Conservation (phyloP, 768 basidiomycete genomes). For the Leccinum ochraceum region DNA sequence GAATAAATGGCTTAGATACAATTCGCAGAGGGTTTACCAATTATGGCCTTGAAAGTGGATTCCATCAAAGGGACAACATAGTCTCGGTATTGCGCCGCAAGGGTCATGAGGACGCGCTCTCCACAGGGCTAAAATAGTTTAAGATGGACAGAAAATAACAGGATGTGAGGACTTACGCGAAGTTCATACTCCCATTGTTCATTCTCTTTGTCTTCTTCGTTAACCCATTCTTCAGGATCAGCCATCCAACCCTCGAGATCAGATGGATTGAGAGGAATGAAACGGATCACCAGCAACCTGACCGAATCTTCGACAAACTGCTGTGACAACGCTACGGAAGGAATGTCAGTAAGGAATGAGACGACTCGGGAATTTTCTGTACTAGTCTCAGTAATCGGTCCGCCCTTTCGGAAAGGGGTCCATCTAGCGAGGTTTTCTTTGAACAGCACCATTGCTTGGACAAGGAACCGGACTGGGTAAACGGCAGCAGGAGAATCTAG, state of each 20-base stretch:
- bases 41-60: conserved; percentile 57
- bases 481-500: conserved; percentile 63
- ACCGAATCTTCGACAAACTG: conserved; percentile 76
- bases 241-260: conserved; percentile 85
- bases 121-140: conserved; percentile 71
- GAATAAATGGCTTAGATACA: neutral
- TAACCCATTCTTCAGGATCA: conserved; percentile 96
- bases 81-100: conserved; percentile 68
- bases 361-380: conserved; percentile 18
- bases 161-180: conserved; percentile 54
- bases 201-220: conserved; percentile 83
- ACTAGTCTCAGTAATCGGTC: conserved; percentile 62
- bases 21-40: conserved; percentile 42
- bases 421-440: conserved; percentile 81
- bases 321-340: conserved; percentile 53
- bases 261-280: conserved; percentile 79
- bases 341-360: conserved; percentile 14
- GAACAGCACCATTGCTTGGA: conserved; percentile 85
- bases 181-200: conserved; percentile 95
- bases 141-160: neutral
- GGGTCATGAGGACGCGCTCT: conserved; percentile 85
- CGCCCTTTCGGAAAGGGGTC: conserved; percentile 64
- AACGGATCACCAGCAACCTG: conserved; percentile 73
- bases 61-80: conserved; percentile 69
- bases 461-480: conserved; percentile 78